phyloP scores from a whole-genome alignment of 2,329 filamentous ascomycete species.

The Sarocladium oryzae region DNA sequence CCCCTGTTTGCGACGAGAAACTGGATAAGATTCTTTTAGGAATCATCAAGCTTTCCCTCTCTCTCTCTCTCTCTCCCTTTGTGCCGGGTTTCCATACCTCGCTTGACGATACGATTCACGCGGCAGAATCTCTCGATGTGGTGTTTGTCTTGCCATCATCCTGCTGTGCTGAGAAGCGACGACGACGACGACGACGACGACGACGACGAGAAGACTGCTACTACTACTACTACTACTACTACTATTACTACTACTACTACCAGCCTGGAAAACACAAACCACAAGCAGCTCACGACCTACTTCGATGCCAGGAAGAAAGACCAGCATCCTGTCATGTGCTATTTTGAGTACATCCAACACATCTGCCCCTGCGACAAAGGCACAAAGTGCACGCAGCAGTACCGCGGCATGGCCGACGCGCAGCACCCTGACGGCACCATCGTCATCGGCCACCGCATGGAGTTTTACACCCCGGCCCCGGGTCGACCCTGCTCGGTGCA shows the following conservation, averaged over 20 bases:
- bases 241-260: too few species aligned
- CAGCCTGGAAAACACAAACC: too few species aligned
- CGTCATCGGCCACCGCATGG: conserved; percentile 9
- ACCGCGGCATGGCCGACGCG: conserved; percentile 8
- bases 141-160: not conserved
- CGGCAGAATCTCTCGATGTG: not conserved
- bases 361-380: conserved; percentile 7
- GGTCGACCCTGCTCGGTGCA: not conserved
- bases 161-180: not conserved
- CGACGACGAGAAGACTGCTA: too few species aligned
- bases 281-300: too few species aligned
- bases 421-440: conserved; percentile 6
- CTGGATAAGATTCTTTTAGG: too few species aligned
- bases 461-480: conserved; percentile 5
- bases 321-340: not conserved
- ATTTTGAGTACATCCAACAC: conserved; percentile 7
- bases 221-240: too few species aligned
- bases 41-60: too few species aligned
- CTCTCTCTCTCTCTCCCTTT: too few species aligned
- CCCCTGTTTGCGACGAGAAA: too few species aligned
- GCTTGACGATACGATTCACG: too few species aligned
- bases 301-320: not conserved
- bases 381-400: conserved; percentile 2
- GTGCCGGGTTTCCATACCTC: too few species aligned
- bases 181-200: too few species aligned